phyloP scores from a whole-genome alignment of 2,329 filamentous ascomycete genomes.

The Shiraia sp. region DNA sequence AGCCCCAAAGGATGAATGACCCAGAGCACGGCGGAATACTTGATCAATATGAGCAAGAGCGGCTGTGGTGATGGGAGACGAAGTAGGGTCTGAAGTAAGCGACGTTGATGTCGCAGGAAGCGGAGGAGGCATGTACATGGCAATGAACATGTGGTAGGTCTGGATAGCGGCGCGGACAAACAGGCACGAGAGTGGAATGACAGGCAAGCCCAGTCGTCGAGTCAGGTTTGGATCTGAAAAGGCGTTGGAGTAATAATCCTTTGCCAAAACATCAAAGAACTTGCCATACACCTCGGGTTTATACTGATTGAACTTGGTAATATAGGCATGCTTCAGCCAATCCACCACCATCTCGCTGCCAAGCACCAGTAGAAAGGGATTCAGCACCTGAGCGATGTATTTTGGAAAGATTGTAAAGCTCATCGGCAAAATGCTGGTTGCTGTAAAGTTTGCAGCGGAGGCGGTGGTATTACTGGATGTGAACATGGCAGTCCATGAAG shows the following conservation, averaged over 20 bases:
- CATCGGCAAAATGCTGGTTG: conserved; percentile 78
- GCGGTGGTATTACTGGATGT: conserved; percentile 52
- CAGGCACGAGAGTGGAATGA: conserved; percentile 89
- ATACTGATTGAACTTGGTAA: conserved; percentile 98
- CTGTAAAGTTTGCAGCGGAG: conserved; percentile 57
- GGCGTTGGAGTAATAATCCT: conserved; percentile 97
- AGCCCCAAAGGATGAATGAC: conserved; percentile 67
- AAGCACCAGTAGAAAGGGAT: conserved; percentile 90
- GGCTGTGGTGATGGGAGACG: conserved; percentile 74
- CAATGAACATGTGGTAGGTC: conserved; percentile 97
- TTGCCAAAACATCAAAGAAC: conserved; percentile 90
- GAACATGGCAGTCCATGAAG: conserved; percentile 36
- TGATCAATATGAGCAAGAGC: conserved; percentile 79
- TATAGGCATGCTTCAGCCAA: conserved; percentile 95
- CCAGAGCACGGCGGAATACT: conserved; percentile 75
- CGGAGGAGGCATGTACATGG: conserved; percentile 79
- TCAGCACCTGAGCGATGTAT: conserved; percentile 86
- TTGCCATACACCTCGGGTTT: conserved; percentile 87
- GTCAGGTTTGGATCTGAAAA: conserved; percentile 91
- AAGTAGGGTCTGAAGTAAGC: conserved; percentile 60
- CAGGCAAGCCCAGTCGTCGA: conserved; percentile 83
- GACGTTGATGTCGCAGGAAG: conserved; percentile 69
- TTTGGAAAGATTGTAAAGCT: conserved; percentile 89
- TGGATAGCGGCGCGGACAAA: conserved; percentile 94
- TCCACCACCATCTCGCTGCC: conserved; percentile 97